Evolutionary conservation across 352 stramenopile species (phyloP), one percentile per base, ranked within the genome.

Genomic region (Phytopythium helicoides): DNA sequence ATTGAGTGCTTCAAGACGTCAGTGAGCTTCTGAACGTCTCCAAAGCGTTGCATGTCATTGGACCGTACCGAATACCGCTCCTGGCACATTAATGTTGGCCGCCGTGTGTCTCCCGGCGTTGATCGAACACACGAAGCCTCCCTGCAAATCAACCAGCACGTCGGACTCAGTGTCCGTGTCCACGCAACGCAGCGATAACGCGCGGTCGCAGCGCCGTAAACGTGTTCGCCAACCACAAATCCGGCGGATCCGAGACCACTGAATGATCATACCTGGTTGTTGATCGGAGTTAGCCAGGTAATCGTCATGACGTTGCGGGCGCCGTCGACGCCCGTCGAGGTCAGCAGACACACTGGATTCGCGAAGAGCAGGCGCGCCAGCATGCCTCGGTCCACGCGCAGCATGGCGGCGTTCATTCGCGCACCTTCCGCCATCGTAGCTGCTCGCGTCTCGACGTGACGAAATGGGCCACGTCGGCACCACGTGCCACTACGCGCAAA

Each of bases 211-310:
- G 33, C 40, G 22, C 14, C 40, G 38, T 12, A 14, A 21, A 23
- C 21, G 22, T 31, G 37, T 18, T 25, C n/a, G 21, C 37, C 39
- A 16, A 46, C 39, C 16, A 19, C 34, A 35, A 52, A 8, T 18
- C 25, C 1, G 25, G 8, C n/a, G n/a, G 36, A 40, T 15, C 15
- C 6, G 36, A 21, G 21, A 40, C 25, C 19, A 28, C 25, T 14
- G 6, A 28, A 26, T 22, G 38, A n/a, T 11, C 34, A 35, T 36
- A 89, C 81, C 62, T 91, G 70, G 66, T 95, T 95, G 71, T 93
- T 93, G 52, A 93, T 85, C 18, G 80, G 66, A n/a, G 85, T 93
- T 42, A 93, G 72, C 85, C 85, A 95, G 21, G 82, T 91, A 55
- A 95, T 87, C 22, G 82, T 87, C 85, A 95, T 95, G 60, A 92